These are phyloP conservation scores for Neurospora sp. DNA, from an alignment of 2,329 filamentous ascomycete genomes.

Conservation along the genomic window DNA sequence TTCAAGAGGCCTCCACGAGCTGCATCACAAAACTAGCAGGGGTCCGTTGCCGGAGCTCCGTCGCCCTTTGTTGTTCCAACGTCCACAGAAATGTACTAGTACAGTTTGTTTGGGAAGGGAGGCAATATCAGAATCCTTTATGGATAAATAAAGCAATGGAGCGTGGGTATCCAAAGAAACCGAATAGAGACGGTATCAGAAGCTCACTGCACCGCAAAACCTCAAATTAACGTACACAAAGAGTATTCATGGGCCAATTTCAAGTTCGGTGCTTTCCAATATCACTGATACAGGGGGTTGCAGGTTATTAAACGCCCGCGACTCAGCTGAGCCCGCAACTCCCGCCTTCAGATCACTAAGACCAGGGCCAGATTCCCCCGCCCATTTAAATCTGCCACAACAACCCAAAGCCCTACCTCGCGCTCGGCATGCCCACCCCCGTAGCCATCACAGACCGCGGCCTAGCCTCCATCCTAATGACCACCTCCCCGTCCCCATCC, in stretches of 20 bases:
- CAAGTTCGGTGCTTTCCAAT: neutral
- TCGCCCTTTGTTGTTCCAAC: neutral
- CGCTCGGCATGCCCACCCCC: neutral
- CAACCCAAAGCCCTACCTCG: neutral
- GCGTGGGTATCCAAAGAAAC: neutral
- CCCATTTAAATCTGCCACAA: neutral
- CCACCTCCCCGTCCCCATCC: slow-evolving; percentile 47
- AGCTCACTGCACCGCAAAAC: neutral
- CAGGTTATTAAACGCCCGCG: neutral
- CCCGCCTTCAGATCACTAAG: neutral
- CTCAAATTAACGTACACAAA: neutral
- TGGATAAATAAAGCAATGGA: neutral
- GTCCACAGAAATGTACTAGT: neutral
- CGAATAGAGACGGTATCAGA: neutral
- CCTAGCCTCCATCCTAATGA: slow-evolving; percentile 33
- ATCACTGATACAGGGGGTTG: neutral
- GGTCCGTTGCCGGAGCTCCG: neutral
- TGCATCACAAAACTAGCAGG: neutral
- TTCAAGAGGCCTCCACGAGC: neutral
- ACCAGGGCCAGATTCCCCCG: neutral
- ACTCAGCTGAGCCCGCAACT: neutral
- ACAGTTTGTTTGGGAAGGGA: neutral
- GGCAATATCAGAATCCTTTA: neutral
- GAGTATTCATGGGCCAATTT: neutral
- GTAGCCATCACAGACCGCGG: neutral